A percentile compares a stretch with the other conserved stretches of the same genome.
These are phyloP conservation scores for Penicillium sp. DNA, from an alignment of 2,329 filamentous ascomycete species.

Conservation along the genomic window DNA sequence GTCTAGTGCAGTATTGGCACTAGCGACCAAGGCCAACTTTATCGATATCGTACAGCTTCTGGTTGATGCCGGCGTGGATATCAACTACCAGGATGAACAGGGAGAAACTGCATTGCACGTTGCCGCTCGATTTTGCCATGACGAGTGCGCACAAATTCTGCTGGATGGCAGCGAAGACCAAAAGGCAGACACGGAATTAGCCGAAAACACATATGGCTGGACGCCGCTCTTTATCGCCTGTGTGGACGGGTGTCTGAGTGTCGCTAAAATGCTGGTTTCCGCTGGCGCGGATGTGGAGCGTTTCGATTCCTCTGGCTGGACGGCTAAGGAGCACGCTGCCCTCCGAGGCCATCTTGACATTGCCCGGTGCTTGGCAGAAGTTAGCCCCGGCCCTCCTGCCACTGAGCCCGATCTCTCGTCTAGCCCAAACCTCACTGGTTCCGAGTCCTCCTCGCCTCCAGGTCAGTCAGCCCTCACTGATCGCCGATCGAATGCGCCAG, in stretches of 20 bases:
- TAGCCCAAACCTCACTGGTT: constrained; percentile 30
- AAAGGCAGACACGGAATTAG: constrained; percentile 70
- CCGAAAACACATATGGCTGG: constrained; percentile 85
- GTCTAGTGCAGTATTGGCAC: constrained; percentile 80
- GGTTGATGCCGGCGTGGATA: constrained; percentile 83
- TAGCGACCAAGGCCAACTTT: constrained; percentile 87
- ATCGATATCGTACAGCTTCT: constrained; percentile 79
- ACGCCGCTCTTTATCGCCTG: constrained; percentile 91
- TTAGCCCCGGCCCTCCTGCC: constrained; percentile 47
- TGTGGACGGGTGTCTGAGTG: constrained; percentile 76
- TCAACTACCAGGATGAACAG: constrained; percentile 87
- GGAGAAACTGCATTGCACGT: constrained; percentile 91
- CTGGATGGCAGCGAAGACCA: constrained; percentile 67
- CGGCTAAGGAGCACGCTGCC: constrained; percentile 86
- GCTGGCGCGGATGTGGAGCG: constrained; percentile 73
- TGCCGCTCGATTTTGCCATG: constrained; percentile 83
- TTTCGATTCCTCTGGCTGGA: constrained; percentile 87
- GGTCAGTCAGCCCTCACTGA: constrained; percentile 42
- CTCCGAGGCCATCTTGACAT: constrained; percentile 84
- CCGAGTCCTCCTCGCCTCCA: constrained; percentile 37
- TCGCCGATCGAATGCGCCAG: constrained; percentile 38
- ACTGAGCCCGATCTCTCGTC: constrained; percentile 29
- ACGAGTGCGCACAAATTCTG: constrained; percentile 73
- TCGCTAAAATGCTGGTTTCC: constrained; percentile 73
- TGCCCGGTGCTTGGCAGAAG: constrained; percentile 63